Evolutionary conservation across 352 stramenopile genomes (phyloP).

Genomic region (Phytopythium ostracodes): DNA sequence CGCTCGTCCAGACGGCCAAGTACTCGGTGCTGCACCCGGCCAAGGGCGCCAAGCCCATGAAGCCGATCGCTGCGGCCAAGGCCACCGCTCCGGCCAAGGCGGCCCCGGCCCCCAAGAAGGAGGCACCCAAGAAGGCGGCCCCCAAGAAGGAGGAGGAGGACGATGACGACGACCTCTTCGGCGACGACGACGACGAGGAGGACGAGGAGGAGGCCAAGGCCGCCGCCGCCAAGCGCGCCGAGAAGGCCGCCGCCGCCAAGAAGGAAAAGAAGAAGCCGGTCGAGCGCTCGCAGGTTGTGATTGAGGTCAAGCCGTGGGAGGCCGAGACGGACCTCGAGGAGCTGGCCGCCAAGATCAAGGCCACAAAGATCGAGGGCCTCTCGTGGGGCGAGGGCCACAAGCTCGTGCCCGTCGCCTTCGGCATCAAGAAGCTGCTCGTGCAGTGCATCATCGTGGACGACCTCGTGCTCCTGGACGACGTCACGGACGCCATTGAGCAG

Average conservation of each 20-base stretch:
- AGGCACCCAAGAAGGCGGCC: slow-evolving; percentile 17
- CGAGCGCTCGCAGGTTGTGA: slow-evolving; percentile 59
- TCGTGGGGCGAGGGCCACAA: slow-evolving; percentile 83
- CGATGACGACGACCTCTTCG: slow-evolving; percentile 56
- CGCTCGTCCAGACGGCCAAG: slow-evolving; percentile 63
- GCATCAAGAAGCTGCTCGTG: slow-evolving; percentile 85
- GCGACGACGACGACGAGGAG: slow-evolving; percentile 54
- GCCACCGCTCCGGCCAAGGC: slow-evolving; percentile 27
- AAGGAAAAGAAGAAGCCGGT: slow-evolving; percentile 67
- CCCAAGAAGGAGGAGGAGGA: slow-evolving; percentile 39
- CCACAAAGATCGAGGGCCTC: slow-evolving; percentile 61
- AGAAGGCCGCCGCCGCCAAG: slow-evolving; percentile 41
- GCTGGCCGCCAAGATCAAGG: slow-evolving; percentile 73
- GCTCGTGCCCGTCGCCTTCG: slow-evolving; percentile 78
- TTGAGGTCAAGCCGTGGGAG: slow-evolving; percentile 78
- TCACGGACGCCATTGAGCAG: slow-evolving; percentile 74
- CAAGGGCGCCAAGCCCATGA: slow-evolving; percentile 63
- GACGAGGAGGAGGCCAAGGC: slow-evolving; percentile 47
- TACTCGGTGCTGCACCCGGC: slow-evolving; percentile 55
- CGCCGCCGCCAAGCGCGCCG: slow-evolving; percentile 46
- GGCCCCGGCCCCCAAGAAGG: slow-evolving; percentile 16
- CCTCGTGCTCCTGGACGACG: slow-evolving; percentile 74
- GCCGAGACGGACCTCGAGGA: slow-evolving; percentile 71
- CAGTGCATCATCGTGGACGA: slow-evolving; percentile 84
- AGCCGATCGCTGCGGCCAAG: slow-evolving; percentile 33